Conservation (phyloP, 2,329 filamentous ascomycete species). For the Myriosclerotinia curreyana region DNA sequence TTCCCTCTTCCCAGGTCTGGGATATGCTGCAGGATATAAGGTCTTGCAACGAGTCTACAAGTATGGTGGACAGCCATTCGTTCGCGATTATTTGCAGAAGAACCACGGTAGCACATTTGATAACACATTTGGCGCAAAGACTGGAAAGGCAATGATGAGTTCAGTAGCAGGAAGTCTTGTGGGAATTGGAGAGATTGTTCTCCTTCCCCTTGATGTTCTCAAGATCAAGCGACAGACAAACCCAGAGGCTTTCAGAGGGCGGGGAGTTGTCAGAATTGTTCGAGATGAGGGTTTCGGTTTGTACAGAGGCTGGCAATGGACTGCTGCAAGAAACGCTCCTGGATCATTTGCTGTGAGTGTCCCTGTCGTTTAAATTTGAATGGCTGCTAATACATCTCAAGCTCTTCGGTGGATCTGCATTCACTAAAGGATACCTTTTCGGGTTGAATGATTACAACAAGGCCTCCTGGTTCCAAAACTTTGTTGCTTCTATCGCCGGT, state of each 20-base stretch:
- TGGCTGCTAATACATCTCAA: conserved; percentile 41
- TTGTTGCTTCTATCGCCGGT: conserved; percentile 91
- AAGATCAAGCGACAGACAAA: conserved; percentile 99
- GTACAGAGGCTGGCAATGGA: conserved; percentile 97
- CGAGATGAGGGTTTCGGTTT: conserved; percentile 91
- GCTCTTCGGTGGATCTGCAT: conserved; percentile 96
- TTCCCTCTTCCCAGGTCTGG: conserved; percentile 92
- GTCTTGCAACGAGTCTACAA: conserved; percentile 97
- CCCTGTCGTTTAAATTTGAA: conserved; percentile 28
- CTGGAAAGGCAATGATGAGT: conserved; percentile 96
- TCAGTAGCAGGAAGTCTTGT: conserved; percentile 94
- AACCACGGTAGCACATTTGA: conserved; percentile 86
- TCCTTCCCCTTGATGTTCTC: conserved; percentile 91
- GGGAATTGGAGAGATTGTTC: conserved; percentile 93
- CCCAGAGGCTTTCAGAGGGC: conserved; percentile 93
- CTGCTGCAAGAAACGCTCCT: conserved; percentile 91
- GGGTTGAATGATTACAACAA: conserved; percentile 90
- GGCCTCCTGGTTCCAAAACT: conserved; percentile 93
- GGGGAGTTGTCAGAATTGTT: conserved; percentile 85
- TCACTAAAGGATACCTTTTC: conserved; percentile 96
- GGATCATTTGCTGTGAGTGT: conserved; percentile 86
- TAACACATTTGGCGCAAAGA: conserved; percentile 88
- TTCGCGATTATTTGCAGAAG: conserved; percentile 78
- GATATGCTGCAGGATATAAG: conserved; percentile 98
- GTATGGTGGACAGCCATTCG: conserved; percentile 95